A percentile compares a stretch with the other conserved stretches of the same genome.
phyloP scores from a whole-genome alignment of 176 grass and related monocot genomes.

The Aechmea fasciata region DNA sequence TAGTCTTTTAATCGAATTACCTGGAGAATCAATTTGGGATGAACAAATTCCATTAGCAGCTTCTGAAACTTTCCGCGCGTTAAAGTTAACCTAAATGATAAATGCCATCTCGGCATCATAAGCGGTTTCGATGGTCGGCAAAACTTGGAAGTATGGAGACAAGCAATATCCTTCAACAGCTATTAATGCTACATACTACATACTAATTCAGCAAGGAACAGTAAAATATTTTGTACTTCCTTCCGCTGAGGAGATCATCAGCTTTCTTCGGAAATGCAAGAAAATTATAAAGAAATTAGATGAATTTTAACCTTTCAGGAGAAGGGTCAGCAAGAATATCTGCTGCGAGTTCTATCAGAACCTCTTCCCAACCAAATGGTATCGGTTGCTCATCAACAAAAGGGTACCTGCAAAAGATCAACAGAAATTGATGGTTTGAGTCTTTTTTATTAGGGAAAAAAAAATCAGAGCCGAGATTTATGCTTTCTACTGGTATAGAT shows the following conservation, averaged over 20 bases:
- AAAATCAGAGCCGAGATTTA: not conserved
- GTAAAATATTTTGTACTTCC: too few relatives aligned
- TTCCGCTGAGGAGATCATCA: too few relatives aligned
- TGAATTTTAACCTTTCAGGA: constrained; percentile 13
- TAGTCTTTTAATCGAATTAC: constrained; percentile 25
- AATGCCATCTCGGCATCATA: not conserved
- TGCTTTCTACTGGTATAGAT: constrained; percentile 5
- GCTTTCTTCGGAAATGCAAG: too few relatives aligned
- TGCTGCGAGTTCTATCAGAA: constrained; percentile 45
- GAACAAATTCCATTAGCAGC: constrained; percentile 57
- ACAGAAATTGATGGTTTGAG: not conserved
- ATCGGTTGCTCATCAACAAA: constrained; percentile 57
- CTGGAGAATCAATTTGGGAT: constrained; percentile 59
- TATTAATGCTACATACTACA: not conserved
- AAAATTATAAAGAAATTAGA: too few relatives aligned
- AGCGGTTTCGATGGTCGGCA: not conserved
- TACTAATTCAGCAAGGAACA: too few relatives aligned
- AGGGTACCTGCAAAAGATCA: constrained; percentile 35
- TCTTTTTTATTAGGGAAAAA: too few relatives aligned
- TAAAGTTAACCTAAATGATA: constrained; percentile 41
- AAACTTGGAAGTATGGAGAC: not conserved
- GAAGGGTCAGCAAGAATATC: constrained; percentile 57
- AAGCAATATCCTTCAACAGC: not conserved
- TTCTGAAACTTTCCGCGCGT: constrained; percentile 59
- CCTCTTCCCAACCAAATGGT: constrained; percentile 45